A percentile compares a stretch with the other conserved stretches of the same genome.
Conservation (phyloP, 108 stramenopile species). For the Skeletonema potamos region DNA sequence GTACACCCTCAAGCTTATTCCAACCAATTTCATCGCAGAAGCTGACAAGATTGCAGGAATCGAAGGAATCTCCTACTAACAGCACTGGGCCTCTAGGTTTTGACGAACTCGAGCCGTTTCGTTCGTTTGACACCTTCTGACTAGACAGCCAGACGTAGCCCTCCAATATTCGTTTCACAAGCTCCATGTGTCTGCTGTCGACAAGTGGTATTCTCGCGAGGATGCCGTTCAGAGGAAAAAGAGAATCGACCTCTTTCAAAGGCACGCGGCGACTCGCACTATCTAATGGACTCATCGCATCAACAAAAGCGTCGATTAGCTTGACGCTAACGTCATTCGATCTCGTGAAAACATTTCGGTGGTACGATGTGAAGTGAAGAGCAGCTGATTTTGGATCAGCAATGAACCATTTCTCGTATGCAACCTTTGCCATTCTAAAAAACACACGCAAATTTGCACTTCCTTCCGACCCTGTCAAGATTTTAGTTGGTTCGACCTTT, state of each 20-base stretch:
- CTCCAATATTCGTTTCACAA: neutral
- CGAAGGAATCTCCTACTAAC: neutral
- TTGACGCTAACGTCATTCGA: neutral
- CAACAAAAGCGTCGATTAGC: neutral
- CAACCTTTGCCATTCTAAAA: neutral
- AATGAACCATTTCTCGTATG: neutral
- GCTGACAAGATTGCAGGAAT: no score
- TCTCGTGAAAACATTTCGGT: neutral
- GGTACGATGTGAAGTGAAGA: neutral
- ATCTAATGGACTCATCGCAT: slow-evolving; percentile 5
- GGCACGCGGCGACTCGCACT: neutral
- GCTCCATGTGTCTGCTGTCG: neutral
- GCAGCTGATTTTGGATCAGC: neutral
- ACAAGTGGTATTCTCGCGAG: neutral
- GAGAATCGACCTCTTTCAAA: neutral
- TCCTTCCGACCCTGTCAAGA: neutral
- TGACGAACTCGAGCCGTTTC: neutral
- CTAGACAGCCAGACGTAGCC: slow-evolving; percentile 4
- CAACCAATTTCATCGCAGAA: slow-evolving; percentile 8
- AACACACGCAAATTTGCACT: neutral
- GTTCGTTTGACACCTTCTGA: no score
- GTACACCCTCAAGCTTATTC: neutral
- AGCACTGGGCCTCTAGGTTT: neutral
- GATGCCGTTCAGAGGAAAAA: neutral
- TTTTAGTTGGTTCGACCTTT: neutral